Conservation (phyloP, 2,329 filamentous ascomycete genomes). For the Cercospora sojina region DNA sequence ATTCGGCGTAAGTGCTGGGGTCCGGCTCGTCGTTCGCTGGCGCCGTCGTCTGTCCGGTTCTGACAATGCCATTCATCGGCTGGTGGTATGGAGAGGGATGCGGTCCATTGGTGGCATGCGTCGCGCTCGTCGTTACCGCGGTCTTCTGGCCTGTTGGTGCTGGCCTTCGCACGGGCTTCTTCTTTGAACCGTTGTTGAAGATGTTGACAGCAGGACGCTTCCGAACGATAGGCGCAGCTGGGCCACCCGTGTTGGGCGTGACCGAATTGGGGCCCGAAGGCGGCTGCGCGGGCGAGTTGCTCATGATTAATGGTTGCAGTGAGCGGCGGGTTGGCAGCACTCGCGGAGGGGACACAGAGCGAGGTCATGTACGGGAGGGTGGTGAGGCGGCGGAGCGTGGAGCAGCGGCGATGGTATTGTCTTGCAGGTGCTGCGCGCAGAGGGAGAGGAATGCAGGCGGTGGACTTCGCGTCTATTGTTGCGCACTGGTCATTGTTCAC, state of each 20-base stretch:
- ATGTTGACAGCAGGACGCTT: constrained; percentile 38
- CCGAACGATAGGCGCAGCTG: constrained; percentile 36
- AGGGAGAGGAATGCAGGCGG: not conserved
- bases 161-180: constrained; percentile 37
- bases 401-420: not conserved
- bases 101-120: constrained; percentile 13
- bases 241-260: constrained; percentile 42
- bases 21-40: constrained; percentile 23
- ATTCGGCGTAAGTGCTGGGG: constrained; percentile 47
- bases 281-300: constrained; percentile 37
- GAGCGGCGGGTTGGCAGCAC: constrained; percentile 1
- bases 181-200: constrained; percentile 35
- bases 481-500: constrained; percentile 2
- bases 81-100: constrained; percentile 12
- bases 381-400: not conserved
- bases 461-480: not conserved
- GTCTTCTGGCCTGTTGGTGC: constrained; percentile 15
- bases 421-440: not conserved
- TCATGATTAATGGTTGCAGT: constrained; percentile 30
- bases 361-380: not conserved
- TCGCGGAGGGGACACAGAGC: not conserved
- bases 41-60: constrained; percentile 17
- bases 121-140: constrained; percentile 6
- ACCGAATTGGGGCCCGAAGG: constrained; percentile 35
- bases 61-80: constrained; percentile 15